Evolutionary conservation across 225 moss, liverwort and hornwort genomes (phyloP).

Genomic region (Bryum argenteum): DNA sequence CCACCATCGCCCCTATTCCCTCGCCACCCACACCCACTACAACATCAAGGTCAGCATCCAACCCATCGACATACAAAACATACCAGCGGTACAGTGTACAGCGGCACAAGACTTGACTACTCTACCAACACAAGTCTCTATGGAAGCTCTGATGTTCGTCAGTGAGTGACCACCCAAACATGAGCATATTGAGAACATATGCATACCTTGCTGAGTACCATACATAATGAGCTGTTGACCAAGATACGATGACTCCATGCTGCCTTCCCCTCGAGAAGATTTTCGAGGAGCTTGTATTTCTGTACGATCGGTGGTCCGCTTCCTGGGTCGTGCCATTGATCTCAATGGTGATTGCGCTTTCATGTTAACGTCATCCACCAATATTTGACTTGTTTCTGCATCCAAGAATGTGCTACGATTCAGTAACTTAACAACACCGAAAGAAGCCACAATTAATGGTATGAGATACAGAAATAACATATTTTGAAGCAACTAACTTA

Average conservation of each 20-base stretch:
- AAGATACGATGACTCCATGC: constrained; percentile 51
- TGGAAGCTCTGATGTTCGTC: constrained; percentile 1
- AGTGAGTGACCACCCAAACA: neutral
- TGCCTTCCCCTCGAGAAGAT: constrained; percentile 43
- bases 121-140: constrained; percentile 10
- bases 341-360: constrained; percentile 44
- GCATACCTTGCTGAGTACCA: constrained; percentile 48
- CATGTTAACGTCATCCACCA: constrained; percentile 34
- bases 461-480: no score
- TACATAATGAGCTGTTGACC: constrained; percentile 52
- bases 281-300: constrained; percentile 42
- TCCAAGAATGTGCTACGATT: neutral
- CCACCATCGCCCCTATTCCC: constrained; percentile 43
- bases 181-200: neutral
- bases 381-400: constrained; percentile 25
- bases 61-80: neutral
- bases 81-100: neutral
- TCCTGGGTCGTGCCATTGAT: constrained; percentile 41
- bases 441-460: neutral
- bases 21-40: constrained; percentile 50
- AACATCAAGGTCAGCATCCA: constrained; percentile 37
- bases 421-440: constrained; percentile 14
- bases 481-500: no score
- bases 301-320: constrained; percentile 44
- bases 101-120: constrained; percentile 6